A percentile compares a stretch with the other conserved stretches of the same genome.
These are phyloP conservation scores for Sonneratia alba DNA, from an alignment of 345 rosid genomes.

Conservation along the genomic window DNA sequence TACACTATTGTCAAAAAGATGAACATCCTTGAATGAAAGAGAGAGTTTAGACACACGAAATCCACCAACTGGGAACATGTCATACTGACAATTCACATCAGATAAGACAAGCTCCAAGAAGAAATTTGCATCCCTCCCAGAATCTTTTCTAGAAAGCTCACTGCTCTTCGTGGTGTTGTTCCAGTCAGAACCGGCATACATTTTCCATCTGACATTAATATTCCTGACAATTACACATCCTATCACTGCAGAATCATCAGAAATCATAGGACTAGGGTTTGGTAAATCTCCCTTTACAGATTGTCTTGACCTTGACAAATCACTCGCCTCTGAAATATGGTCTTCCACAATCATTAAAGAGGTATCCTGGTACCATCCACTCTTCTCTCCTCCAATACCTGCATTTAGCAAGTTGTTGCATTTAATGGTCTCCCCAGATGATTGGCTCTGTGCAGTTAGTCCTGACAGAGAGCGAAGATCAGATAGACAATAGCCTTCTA, in stretches of 20 bases:
- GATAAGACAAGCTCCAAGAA: slow-evolving; percentile 62
- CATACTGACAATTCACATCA: slow-evolving; percentile 52
- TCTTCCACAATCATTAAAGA: slow-evolving; percentile 57
- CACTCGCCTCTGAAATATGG: slow-evolving; percentile 61
- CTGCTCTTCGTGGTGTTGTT: slow-evolving; percentile 20
- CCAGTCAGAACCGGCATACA: slow-evolving; percentile 87
- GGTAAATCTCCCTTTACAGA: slow-evolving; percentile 33
- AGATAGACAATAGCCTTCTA: slow-evolving; percentile 71
- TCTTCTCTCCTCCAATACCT: slow-evolving; percentile 39
- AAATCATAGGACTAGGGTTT: slow-evolving; percentile 15
- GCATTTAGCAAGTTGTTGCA: slow-evolving; percentile 24
- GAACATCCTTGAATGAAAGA: slow-evolving; percentile 58
- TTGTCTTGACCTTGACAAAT: slow-evolving; percentile 30
- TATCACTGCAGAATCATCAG: slow-evolving; percentile 30
- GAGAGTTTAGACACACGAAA: slow-evolving; percentile 54
- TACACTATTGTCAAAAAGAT: slow-evolving; percentile 62
- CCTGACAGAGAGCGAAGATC: slow-evolving; percentile 49
- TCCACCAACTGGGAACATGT: slow-evolving; percentile 53
- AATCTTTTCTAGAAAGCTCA: slow-evolving; percentile 15
- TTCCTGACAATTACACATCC: slow-evolving; percentile 58
- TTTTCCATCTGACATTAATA: slow-evolving; percentile 64
- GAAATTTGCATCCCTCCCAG: slow-evolving; percentile 47
- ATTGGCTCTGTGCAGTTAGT: slow-evolving; percentile 36
- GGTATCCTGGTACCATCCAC: slow-evolving; percentile 70
- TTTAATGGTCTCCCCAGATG: slow-evolving; percentile 19